A percentile compares a stretch with the other conserved stretches of the same genome.
Conservation (phyloP, 164 flowering plant species). For the Platanus orientalis region DNA sequence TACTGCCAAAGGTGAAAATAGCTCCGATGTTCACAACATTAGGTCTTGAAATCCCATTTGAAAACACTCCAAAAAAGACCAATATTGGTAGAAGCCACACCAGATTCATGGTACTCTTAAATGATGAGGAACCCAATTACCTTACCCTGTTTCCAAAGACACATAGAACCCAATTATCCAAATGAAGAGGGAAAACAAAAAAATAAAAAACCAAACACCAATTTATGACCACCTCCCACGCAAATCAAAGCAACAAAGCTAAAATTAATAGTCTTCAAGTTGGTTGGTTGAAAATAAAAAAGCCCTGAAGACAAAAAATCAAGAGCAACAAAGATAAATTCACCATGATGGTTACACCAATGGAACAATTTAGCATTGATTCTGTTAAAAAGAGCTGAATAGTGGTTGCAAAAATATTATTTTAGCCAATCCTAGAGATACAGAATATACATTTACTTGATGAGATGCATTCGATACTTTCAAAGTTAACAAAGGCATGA, state of each 20-base stretch:
- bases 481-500: neutral
- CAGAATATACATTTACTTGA: neutral
- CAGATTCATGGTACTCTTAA: constrained; percentile 10
- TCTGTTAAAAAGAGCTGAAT: neutral
- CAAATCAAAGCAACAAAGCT: constrained; percentile 1
- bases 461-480: too few relatives aligned
- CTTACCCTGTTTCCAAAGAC: neutral
- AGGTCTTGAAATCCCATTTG: constrained; percentile 17
- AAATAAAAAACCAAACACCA: neutral
- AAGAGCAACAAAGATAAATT: too few relatives aligned
- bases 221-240: neutral
- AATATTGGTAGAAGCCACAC: constrained; percentile 11
- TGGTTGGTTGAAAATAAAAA: too few relatives aligned
- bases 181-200: neutral
- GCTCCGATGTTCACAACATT: constrained; percentile 52
- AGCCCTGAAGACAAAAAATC: too few relatives aligned
- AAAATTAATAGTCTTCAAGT: too few relatives aligned
- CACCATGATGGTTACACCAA: neutral
- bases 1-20: constrained; percentile 41
- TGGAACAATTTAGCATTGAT: neutral
- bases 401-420: neutral
- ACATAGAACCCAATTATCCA: neutral
- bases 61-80: constrained; percentile 6
- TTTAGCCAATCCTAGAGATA: neutral
- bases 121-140: neutral